phyloP scores from a whole-genome alignment of 805 yeast species.

The Grigorovia humatica region DNA sequence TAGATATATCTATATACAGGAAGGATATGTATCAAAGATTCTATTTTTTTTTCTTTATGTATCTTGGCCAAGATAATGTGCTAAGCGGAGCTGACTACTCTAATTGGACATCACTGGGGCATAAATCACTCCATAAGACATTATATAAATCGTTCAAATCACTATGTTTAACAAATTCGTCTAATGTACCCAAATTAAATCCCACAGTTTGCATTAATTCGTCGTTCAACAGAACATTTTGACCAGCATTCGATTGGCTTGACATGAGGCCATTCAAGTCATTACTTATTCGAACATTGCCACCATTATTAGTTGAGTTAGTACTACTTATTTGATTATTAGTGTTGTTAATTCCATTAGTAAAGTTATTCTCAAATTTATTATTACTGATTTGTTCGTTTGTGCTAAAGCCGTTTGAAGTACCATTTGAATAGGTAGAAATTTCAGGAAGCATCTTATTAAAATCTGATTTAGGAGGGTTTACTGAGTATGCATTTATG shows the following conservation, averaged over 20 bases:
- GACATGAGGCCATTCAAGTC: not conserved
- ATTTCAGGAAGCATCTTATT: not conserved
- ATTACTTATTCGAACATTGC: not conserved
- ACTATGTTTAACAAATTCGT: constrained; percentile 23
- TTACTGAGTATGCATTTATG: not conserved
- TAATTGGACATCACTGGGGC: constrained; percentile 4
- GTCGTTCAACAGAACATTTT: not conserved
- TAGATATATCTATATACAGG: not conserved
- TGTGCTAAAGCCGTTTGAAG: not conserved
- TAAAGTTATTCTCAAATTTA: not conserved
- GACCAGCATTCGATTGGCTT: not conserved
- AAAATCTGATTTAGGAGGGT: not conserved
- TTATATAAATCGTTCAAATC: constrained; percentile 22
- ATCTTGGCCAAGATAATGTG: not conserved
- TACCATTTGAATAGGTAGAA: not conserved
- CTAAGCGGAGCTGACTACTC: not conserved
- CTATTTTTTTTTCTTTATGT: no score
- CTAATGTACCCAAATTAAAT: constrained; percentile 25
- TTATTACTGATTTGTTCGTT: not conserved
- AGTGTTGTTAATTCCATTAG: not conserved
- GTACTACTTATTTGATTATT: not conserved
- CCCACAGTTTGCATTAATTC: constrained; percentile 1
- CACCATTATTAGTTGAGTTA: not conserved
- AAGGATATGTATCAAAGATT: not conserved
- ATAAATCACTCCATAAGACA: constrained; percentile 23